These are phyloP conservation scores for Colletotrichum karsti DNA, from an alignment of 2,329 filamentous ascomycete genomes.

Conservation along the genomic window DNA sequence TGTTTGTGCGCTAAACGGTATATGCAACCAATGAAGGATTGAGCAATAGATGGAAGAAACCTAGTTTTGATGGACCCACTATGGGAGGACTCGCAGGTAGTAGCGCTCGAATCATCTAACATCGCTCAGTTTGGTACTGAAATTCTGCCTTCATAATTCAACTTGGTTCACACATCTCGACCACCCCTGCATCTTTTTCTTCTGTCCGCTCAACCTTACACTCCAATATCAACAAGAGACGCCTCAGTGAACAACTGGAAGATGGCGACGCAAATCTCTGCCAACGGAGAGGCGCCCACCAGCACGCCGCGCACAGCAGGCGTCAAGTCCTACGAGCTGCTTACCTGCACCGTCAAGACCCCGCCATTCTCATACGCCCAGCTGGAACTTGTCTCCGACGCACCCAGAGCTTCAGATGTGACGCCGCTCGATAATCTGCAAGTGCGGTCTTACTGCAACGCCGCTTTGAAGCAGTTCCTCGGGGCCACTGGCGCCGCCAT, in stretches of 20 bases:
- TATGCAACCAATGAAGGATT: constrained; percentile 5
- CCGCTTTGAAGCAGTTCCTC: constrained; percentile 74
- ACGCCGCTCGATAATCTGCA: constrained; percentile 66
- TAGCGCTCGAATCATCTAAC: constrained; percentile 20
- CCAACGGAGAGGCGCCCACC: background rate
- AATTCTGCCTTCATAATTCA: no score
- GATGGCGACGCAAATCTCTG: constrained; percentile 23
- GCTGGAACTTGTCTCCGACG: constrained; percentile 54
- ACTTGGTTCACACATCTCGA: no score
- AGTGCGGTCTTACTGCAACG: constrained; percentile 68
- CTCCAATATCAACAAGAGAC: no score
- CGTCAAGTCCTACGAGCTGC: constrained; percentile 56
- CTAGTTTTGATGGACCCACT: no score
- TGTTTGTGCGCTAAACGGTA: background rate
- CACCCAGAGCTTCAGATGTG: constrained; percentile 9
- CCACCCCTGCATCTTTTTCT: no score
- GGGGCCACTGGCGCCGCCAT: constrained; percentile 74
- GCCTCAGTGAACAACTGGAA: background rate
- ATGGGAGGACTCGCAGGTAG: background rate
- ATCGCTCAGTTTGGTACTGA: constrained; percentile 8
- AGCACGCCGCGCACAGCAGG: background rate
- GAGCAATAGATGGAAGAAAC: no score
- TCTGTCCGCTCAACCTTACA: no score
- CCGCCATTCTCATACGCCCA: constrained; percentile 67
- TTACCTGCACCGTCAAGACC: constrained; percentile 58